A percentile compares a stretch with the other conserved stretches of the same genome.
phyloP scores from a whole-genome alignment of 2,329 filamentous ascomycete genomes.

The Tolypocladium ovalisporum region DNA sequence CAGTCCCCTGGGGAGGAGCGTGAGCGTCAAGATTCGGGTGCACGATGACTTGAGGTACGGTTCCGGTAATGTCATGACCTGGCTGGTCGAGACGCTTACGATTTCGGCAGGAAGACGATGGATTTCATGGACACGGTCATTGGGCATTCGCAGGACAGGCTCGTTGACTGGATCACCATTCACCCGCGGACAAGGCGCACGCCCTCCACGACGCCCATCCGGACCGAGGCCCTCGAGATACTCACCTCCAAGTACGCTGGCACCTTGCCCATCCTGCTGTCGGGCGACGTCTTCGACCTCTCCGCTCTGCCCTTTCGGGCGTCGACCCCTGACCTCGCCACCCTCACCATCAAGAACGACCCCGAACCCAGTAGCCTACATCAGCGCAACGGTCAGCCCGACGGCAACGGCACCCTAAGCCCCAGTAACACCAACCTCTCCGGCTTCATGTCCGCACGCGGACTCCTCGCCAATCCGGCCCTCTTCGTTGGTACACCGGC shows the following conservation, averaged over 20 bases:
- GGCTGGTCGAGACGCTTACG: not conserved
- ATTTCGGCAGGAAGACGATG: constrained; percentile 35
- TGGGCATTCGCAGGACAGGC: constrained; percentile 35
- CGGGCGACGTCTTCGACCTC: constrained; percentile 58
- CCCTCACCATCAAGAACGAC: constrained; percentile 15
- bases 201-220: constrained; percentile 49
- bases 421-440: constrained; percentile 38
- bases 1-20: constrained; percentile 37
- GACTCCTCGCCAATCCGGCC: constrained; percentile 56
- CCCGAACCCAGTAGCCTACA: not conserved
- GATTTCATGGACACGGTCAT: constrained; percentile 55
- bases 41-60: constrained; percentile 48
- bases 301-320: constrained; percentile 32
- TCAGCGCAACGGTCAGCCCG: not conserved
- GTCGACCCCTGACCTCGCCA: constrained; percentile 19
- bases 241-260: constrained; percentile 40
- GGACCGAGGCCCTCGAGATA: constrained; percentile 47
- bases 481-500: constrained; percentile 46
- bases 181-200: constrained; percentile 55
- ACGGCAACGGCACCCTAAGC: not conserved
- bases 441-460: constrained; percentile 61
- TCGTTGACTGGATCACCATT: constrained; percentile 59
- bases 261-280: constrained; percentile 52
- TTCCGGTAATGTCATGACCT: not conserved
- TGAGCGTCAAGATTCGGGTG: constrained; percentile 62